Evolutionary conservation across 306 rosid species (phyloP), one percentile per base, ranked within the genome.

Genomic region (Acacia acuminata): DNA sequence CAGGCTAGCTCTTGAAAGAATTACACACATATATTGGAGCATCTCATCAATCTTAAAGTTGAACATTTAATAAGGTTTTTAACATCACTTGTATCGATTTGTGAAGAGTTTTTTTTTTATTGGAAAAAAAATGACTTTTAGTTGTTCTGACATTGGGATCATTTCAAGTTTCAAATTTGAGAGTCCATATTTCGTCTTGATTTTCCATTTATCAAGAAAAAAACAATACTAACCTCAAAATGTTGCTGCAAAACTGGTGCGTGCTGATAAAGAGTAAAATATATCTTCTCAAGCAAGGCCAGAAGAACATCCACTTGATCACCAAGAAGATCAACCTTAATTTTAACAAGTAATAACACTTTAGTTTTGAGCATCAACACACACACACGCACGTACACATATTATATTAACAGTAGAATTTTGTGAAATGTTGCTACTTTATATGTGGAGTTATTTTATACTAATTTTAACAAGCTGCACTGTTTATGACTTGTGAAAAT

Each of bases 281-380:
- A 85, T 85, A 88, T 82, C 82, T 88, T 94, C 88, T 91, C 89
- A 84, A 93, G 90, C 53, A 96, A 85, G 56, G 82, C 79, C 51
- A 85, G 50, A 73, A 94, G 92, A 25, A 82, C 77, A 63, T 96
- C 97, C 85, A 94, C 99, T 89, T 94, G 98, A 89, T 96, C 98
- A 75, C 94, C 99, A 36, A 94, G 88, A 87, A 94, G 87, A 90
- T 96, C 99, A 72, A 96, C 98, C 99, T 92, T 85, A 20, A 69
- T 68, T 73, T 70, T 4, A 67, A 32, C 20, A 71, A 27, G 47
- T 17, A 67, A 47, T 13, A 60, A 30, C 6, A 55, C 73, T 76
- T 68, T 40, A 73, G 56, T 71, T 75, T 60, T 79, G 8, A 30
- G 70, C 43, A 64, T 64, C 20, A 30, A 14, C 12, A 64, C 4